These are phyloP conservation scores for Arthrobotrys sinensis DNA, from an alignment of 2,329 filamentous ascomycete species.

Conservation along the genomic window DNA sequence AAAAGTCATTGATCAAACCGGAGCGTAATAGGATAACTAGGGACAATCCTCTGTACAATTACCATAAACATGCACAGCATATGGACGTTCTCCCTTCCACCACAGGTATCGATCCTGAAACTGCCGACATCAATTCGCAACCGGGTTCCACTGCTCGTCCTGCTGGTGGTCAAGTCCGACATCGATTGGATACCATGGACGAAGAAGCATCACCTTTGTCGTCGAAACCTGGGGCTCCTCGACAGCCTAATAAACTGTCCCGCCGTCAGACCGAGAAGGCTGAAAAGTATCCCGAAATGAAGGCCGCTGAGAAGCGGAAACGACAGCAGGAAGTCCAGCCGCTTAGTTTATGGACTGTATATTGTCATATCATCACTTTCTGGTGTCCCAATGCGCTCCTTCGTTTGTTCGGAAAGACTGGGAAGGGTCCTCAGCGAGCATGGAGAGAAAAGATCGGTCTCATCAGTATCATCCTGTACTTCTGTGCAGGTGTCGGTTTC, in stretches of 20 bases:
- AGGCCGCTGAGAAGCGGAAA: constrained; percentile 68
- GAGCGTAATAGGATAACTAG: constrained; percentile 88
- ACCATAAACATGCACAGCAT: constrained; percentile 89
- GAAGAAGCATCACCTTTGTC: constrained; percentile 62
- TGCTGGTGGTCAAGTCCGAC: constrained; percentile 66
- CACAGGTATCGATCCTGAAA: constrained; percentile 89
- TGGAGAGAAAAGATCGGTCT: constrained; percentile 99
- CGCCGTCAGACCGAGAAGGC: constrained; percentile 57
- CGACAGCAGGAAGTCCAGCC: constrained; percentile 76
- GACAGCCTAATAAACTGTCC: constrained; percentile 66
- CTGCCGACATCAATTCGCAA: constrained; percentile 81
- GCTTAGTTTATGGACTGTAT: constrained; percentile 93
- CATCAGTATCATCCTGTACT: constrained; percentile 90
- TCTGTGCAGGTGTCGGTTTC: constrained; percentile 92
- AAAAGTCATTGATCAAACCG: constrained; percentile 89
- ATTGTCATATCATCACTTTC: constrained; percentile 93
- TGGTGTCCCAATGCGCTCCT: constrained; percentile 91
- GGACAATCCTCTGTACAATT: constrained; percentile 95
- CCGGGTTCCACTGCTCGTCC: constrained; percentile 68
- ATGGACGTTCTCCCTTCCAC: constrained; percentile 92
- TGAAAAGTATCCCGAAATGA: constrained; percentile 65
- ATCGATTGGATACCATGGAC: constrained; percentile 67
- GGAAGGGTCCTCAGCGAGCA: constrained; percentile 88
- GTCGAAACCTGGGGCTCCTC: constrained; percentile 63
- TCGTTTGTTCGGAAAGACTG: constrained; percentile 85